These are phyloP conservation scores for Paulownia fortunei DNA, from an alignment of 257 asterid species.

Conservation along the genomic window DNA sequence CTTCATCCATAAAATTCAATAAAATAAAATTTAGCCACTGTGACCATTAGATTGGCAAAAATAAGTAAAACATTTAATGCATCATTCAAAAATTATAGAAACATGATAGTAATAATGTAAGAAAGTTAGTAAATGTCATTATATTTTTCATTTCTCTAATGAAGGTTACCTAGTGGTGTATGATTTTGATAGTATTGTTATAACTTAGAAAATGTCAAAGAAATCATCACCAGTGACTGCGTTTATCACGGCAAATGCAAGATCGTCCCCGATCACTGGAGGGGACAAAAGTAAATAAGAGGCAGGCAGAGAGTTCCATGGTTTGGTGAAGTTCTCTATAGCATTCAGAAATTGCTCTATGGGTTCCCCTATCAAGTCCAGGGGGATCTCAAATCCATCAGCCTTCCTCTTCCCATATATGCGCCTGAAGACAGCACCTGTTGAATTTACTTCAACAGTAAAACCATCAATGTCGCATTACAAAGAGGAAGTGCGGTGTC, in stretches of 20 bases:
- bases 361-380: conserved; percentile 88
- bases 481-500: not conserved
- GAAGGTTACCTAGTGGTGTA: too few relatives aligned
- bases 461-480: not conserved
- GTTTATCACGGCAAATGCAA: conserved; percentile 79
- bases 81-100: too few relatives aligned
- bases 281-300: conserved; percentile 90
- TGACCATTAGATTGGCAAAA: too few relatives aligned
- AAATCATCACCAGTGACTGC: conserved; percentile 75
- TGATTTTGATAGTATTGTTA: too few relatives aligned
- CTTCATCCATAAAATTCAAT: not conserved
- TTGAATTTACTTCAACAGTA: conserved; percentile 14
- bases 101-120: too few relatives aligned
- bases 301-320: conserved; percentile 83
- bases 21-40: too few relatives aligned
- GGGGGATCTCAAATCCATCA: conserved; percentile 85
- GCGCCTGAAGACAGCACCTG: conserved; percentile 94
- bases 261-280: conserved; percentile 87
- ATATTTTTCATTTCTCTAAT: conserved; percentile 26
- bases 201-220: conserved; percentile 86
- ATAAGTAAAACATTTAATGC: too few relatives aligned
- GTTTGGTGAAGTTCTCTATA: conserved; percentile 68
- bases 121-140: too few relatives aligned
- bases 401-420: conserved; percentile 91
- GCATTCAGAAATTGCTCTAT: conserved; percentile 68